Evolutionary conservation across 495 filamentous ascomycete genomes (phyloP).

Genomic region (Aspergillus egyptiacus): DNA sequence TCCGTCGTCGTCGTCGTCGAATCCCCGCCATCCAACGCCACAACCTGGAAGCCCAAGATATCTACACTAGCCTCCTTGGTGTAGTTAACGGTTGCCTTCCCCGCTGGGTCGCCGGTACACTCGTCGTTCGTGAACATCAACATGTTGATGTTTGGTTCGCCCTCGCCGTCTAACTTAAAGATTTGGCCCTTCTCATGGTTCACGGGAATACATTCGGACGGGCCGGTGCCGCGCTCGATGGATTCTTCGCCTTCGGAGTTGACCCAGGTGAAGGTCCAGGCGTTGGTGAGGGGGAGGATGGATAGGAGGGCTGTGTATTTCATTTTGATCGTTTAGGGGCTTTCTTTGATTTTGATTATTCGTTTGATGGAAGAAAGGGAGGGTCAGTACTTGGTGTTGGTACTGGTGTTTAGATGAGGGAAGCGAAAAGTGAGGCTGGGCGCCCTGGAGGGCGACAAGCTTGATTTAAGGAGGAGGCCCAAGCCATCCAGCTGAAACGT

Average conservation of each 20-base stretch:
- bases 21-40: neutral
- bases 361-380: no score
- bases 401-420: neutral
- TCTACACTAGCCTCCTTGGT: constrained; percentile 12
- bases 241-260: constrained; percentile 9
- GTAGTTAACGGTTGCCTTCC: constrained; percentile 16
- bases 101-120: constrained; percentile 15
- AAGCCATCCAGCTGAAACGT: no score
- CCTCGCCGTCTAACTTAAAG: constrained; percentile 16
- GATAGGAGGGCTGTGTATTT: constrained; percentile 11
- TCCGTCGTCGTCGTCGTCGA: neutral
- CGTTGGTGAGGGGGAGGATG: constrained; percentile 11
- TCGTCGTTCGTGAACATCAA: constrained; percentile 16
- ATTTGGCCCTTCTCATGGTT: constrained; percentile 18
- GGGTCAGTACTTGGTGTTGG: neutral
- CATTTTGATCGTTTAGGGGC: constrained; percentile 16
- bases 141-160: constrained; percentile 22
- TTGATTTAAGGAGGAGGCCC: no score
- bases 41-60: constrained; percentile 20
- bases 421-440: no score
- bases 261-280: constrained; percentile 22
- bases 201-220: constrained; percentile 17
- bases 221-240: constrained; percentile 15
- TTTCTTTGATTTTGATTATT: no score
- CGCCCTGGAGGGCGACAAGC: no score